phyloP scores from a whole-genome alignment of 2,329 filamentous ascomycete species.

The Mycosphaerella sp. region DNA sequence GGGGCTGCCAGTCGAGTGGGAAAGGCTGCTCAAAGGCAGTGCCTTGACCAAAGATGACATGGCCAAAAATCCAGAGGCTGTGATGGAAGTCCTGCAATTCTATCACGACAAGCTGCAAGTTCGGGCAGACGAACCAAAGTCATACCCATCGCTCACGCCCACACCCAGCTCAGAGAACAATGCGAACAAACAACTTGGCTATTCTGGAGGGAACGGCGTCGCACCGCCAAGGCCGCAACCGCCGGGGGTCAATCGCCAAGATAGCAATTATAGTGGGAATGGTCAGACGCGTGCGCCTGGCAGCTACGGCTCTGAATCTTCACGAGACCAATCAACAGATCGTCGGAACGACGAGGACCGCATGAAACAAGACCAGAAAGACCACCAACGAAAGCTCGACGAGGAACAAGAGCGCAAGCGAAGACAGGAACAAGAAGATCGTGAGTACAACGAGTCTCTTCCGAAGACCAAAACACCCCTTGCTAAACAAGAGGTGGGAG shows the following conservation, averaged over 20 bases:
- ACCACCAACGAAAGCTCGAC: constrained; percentile 36
- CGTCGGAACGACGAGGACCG: constrained; percentile 38
- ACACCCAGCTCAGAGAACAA: constrained; percentile 52
- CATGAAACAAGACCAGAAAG: constrained; percentile 36
- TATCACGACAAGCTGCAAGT: constrained; percentile 75
- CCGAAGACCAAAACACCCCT: constrained; percentile 73
- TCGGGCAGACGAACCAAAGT: constrained; percentile 62
- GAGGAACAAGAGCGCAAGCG: constrained; percentile 44
- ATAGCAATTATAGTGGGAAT: constrained; percentile 39
- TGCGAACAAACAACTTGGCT: constrained; percentile 46
- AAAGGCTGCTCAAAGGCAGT: constrained; percentile 89
- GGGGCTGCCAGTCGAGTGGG: constrained; percentile 92
- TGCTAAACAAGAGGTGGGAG: constrained; percentile 83
- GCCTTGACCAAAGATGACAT: constrained; percentile 99
- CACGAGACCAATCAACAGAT: constrained; percentile 26
- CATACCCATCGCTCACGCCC: constrained; percentile 62
- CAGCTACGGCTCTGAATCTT: constrained; percentile 17
- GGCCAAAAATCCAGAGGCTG: constrained; percentile 74
- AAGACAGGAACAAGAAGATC: constrained; percentile 63
- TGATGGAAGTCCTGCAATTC: constrained; percentile 76
- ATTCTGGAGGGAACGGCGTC: constrained; percentile 42
- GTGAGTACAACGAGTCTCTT: constrained; percentile 78
- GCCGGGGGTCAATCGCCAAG: constrained; percentile 41
- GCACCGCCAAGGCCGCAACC: constrained; percentile 45
- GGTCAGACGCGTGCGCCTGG: constrained; percentile 20